A percentile compares a stretch with the other conserved stretches of the same genome.
phyloP scores from a whole-genome alignment of 176 grass and related monocot genomes.

The Hordeum vulgare region MorexV3_pseudomolecules_assembly NC_058524.1:467980696-467981195 shows the following conservation, averaged over 20 bases:
- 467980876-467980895: background rate
- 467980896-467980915: background rate
- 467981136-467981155: constrained; percentile 16
- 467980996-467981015: background rate
- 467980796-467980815: background rate
- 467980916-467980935: constrained; percentile 1
- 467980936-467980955: background rate
- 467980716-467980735: background rate
- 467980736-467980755: background rate
- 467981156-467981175: constrained; percentile 88
- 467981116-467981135: background rate
- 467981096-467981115: constrained; percentile 4
- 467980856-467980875: background rate
- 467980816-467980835: background rate
- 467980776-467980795: background rate
- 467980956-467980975: background rate
- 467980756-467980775: background rate
- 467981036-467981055: background rate
- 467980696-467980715: constrained; percentile 22
- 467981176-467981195: constrained; percentile 78
- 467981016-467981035: background rate
- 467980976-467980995: background rate
- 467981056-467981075: background rate
- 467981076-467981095: constrained; percentile 7
- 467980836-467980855: background rate